phyloP scores from a whole-genome alignment of 805 yeast genomes.

The Candida suzukii region DNA sequence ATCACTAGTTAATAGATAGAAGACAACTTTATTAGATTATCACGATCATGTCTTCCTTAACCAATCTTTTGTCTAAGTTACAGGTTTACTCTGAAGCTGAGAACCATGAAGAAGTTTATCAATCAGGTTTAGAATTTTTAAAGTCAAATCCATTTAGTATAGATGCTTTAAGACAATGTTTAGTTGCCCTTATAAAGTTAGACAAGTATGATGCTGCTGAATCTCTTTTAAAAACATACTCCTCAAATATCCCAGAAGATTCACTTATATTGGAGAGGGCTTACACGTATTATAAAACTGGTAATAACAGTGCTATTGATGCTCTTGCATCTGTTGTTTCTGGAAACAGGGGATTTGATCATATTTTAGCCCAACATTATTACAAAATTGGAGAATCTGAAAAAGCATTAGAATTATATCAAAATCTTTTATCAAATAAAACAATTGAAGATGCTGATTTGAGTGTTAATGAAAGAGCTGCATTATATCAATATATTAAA shows the following conservation, averaged over 20 bases:
- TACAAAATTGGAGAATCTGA: constrained; percentile 40
- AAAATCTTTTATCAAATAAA: constrained; percentile 27
- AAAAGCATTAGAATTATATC: constrained; percentile 41
- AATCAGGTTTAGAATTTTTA: constrained; percentile 22
- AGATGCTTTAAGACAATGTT: constrained; percentile 31
- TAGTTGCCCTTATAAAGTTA: constrained; percentile 52
- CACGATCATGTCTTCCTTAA: constrained; percentile 17
- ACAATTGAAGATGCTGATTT: constrained; percentile 45
- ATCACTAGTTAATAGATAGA: too few relatives aligned
- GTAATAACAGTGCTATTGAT: constrained; percentile 21
- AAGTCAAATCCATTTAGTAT: constrained; percentile 19
- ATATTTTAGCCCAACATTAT: constrained; percentile 45
- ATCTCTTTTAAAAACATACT: constrained; percentile 29
- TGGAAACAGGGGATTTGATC: constrained; percentile 33
- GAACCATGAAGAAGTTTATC: constrained; percentile 26
- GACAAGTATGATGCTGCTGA: constrained; percentile 49
- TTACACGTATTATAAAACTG: constrained; percentile 51
- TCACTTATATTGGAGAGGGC: constrained; percentile 43
- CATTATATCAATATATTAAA: constrained; percentile 41
- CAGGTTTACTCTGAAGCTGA: constrained; percentile 29
- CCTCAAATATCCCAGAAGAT: constrained; percentile 16
- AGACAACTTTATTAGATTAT: neutral
- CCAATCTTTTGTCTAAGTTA: constrained; percentile 27
- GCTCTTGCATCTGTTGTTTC: constrained; percentile 9
- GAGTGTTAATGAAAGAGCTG: constrained; percentile 60